These are phyloP conservation scores for Seiridium cupressi DNA, from an alignment of 2,329 filamentous ascomycete genomes.

Conservation along the genomic window DNA sequence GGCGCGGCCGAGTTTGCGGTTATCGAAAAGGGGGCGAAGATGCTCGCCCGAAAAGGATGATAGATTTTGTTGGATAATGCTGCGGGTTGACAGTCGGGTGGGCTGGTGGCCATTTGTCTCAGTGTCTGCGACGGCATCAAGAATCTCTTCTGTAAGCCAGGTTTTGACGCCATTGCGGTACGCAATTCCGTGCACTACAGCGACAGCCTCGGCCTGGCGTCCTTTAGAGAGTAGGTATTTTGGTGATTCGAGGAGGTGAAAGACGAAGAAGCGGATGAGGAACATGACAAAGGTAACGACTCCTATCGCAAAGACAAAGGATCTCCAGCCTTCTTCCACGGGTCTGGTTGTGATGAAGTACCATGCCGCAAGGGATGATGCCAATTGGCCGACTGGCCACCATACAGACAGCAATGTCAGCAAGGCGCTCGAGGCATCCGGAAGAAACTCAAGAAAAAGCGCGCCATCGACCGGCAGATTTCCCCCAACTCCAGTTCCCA, in stretches of 20 bases:
- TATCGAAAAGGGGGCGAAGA: constrained; percentile 64
- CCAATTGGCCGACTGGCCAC: constrained; percentile 82
- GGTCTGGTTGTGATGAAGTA: constrained; percentile 70
- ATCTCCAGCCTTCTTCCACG: constrained; percentile 72
- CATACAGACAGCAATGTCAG: constrained; percentile 80
- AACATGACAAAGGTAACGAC: constrained; percentile 76
- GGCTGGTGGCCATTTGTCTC: constrained; percentile 23
- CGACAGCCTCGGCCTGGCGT: constrained; percentile 75
- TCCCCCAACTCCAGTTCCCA: constrained; percentile 71
- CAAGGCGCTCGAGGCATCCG: constrained; percentile 69
- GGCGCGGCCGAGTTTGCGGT: constrained; percentile 47
- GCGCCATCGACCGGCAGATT: constrained; percentile 79
- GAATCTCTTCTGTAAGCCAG: constrained; percentile 72
- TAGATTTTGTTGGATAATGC: constrained; percentile 57
- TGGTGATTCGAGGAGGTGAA: constrained; percentile 81
- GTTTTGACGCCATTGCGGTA: constrained; percentile 67
- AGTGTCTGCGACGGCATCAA: constrained; percentile 53
- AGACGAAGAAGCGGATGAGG: constrained; percentile 72
- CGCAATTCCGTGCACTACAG: constrained; percentile 76
- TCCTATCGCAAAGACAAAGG: constrained; percentile 70
- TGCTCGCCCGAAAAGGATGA: constrained; percentile 66
- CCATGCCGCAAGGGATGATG: constrained; percentile 72
- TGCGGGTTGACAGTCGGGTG: constrained; percentile 27
- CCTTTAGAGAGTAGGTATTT: constrained; percentile 79
- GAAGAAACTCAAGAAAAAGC: constrained; percentile 80